phyloP scores from a whole-genome alignment of 1,284 basidiomycete species.

The Macrocystidia cucumis region DNA sequence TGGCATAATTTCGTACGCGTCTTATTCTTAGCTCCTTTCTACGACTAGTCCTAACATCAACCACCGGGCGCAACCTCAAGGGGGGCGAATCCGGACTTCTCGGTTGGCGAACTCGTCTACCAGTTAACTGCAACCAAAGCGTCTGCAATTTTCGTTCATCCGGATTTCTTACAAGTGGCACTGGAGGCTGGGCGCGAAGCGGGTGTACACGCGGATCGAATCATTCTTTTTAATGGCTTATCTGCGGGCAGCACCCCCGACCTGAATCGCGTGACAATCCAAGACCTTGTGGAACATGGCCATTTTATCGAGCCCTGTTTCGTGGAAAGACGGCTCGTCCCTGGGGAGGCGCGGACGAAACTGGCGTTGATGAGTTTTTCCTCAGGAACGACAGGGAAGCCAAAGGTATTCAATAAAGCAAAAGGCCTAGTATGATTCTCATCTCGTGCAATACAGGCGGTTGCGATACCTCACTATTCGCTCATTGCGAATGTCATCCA shows the following conservation, averaged over 20 bases:
- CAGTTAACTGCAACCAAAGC: conserved; percentile 50
- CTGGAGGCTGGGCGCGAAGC: conserved; percentile 45
- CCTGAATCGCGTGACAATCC: conserved; percentile 21
- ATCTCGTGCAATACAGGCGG: conserved; percentile 30
- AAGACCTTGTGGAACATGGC: conserved; percentile 31
- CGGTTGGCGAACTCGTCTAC: conserved; percentile 56
- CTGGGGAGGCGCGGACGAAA: conserved; percentile 64
- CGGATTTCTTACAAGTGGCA: conserved; percentile 41
- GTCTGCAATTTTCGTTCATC: conserved; percentile 51
- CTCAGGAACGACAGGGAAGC: conserved; percentile 48
- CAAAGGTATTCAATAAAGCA: conserved; percentile 21
- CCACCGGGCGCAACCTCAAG: conserved; percentile 13
- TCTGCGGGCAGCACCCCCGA: conserved; percentile 7
- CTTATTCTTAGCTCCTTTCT: too few relatives aligned
- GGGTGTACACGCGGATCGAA: conserved; percentile 40
- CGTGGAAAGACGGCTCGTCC: conserved; percentile 34
- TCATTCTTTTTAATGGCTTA: conserved; percentile 41
- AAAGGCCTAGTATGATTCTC: neutral
- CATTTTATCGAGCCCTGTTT: conserved; percentile 23
- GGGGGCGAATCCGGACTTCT: conserved; percentile 62
- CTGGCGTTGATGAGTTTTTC: conserved; percentile 72
- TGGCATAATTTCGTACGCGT: conserved; percentile 55
- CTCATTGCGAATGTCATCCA: conserved; percentile 51
- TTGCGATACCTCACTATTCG: conserved; percentile 51
- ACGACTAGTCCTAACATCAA: too few relatives aligned